A percentile compares a stretch with the other conserved stretches of the same genome.
These are phyloP conservation scores for Baorangia bicolor DNA, from an alignment of 768 basidiomycete species.

Conservation along the genomic window DNA sequence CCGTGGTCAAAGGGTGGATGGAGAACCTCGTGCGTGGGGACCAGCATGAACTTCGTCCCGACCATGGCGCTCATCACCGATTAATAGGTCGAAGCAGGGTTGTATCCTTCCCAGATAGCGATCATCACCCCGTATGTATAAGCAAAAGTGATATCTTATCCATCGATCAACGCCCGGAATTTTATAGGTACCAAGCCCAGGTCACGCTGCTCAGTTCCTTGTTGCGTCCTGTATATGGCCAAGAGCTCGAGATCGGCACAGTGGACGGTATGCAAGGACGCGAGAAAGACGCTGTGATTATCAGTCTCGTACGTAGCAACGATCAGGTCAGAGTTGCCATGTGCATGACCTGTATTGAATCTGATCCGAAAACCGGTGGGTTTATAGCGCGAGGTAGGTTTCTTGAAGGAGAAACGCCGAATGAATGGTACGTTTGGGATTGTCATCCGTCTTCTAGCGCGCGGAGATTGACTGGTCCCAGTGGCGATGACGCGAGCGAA, in stretches of 20 bases:
- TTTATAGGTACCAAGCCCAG: slow-evolving; percentile 81
- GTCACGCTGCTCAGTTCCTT: slow-evolving; percentile 80
- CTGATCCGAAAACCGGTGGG: neutral
- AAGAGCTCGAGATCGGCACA: slow-evolving; percentile 82
- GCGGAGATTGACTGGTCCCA: slow-evolving; percentile 24
- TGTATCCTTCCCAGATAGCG: slow-evolving; percentile 73
- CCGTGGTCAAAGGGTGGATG: slow-evolving; percentile 80
- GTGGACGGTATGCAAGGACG: slow-evolving; percentile 98
- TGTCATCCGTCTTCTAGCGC: neutral
- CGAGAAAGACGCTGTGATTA: slow-evolving; percentile 91
- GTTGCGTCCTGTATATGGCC: slow-evolving; percentile 67
- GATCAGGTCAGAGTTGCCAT: slow-evolving; percentile 49
- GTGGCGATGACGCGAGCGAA: slow-evolving; percentile 93
- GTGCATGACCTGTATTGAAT: slow-evolving; percentile 6
- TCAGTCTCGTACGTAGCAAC: slow-evolving; percentile 92
- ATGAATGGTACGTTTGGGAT: slow-evolving; percentile 66
- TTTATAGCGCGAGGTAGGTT: slow-evolving; percentile 82
- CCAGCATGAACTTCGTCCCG: too few species aligned
- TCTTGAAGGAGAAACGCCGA: slow-evolving; percentile 88
- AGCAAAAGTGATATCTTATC: neutral
- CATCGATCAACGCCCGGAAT: neutral
- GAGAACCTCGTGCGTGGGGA: slow-evolving; percentile 61
- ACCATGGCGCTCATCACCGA: neutral
- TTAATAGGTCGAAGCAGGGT: slow-evolving; percentile 54
- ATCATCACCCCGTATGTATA: slow-evolving; percentile 76